Base-by-base conservation (phyloP, 73 alveolate species). In the Paramecium pentaurelia region DNA sequence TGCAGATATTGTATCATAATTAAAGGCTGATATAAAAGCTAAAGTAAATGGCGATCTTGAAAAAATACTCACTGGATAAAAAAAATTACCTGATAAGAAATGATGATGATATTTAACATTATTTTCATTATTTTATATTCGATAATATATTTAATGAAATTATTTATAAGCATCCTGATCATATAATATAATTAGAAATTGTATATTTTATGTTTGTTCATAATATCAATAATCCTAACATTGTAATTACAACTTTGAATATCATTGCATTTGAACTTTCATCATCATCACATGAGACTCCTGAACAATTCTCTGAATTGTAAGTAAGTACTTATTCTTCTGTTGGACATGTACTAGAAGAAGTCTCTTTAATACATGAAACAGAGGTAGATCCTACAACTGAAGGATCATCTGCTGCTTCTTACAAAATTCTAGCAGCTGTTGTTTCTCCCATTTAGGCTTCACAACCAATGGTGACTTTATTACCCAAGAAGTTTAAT, bases 41-140 rank as follows among this genome's bases (percentile, higher is more conserved):
- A 80, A 80, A 47, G 91, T 80, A 42, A 80, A 22, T 45, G 51
- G 75, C 4, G 91, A 80, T 80, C 45, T 80, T 20, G 91, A 80
- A 42, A 27, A 40, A 80, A 27, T 45, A 45, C 58, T 80, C 34
- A 80, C 77, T 27, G 91, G 91, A 45, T 32, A 80, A 49, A 80
- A 44, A 22, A 80, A 80, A 47, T 73, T 37, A 38, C 58, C 87
- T 22, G 87, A 73, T 64, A 64, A 64, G 84, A 64, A 64, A 64
- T 64, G 22, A 64, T 64, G 22, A 64, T 64, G 42, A 28, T 64
- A 64, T 64, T 64, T 51, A 64, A 32, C 25, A 64, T 60, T 64
- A 34, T 54, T 54, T 54, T 54, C 70, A 54, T 54, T 54, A 54
- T 54, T 54, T 54, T 54, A 54, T 16, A 54, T 54, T 54, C 4